Evolutionary conservation across 2,329 filamentous ascomycete genomes (phyloP), one percentile per base, ranked within the genome.

Genomic region (Thielaviopsis euricoi): DNA sequence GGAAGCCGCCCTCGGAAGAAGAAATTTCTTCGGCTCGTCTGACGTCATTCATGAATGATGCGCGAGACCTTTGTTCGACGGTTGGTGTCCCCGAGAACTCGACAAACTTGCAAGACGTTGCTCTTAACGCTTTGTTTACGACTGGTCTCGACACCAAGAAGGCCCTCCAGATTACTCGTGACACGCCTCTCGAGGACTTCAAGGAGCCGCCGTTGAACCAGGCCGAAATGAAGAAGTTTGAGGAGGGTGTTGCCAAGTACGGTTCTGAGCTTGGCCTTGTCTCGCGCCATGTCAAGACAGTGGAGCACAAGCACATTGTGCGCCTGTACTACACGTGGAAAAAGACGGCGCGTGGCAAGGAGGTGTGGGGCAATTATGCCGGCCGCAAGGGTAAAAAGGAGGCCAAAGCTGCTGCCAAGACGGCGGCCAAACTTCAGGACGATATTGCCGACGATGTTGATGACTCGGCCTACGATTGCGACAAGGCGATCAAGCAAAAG

Each of bases 241-340:
- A 96, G 66, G 90, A 96, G 67, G 93, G 81, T 48, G 87, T 98
- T 12, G 74, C 80, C 52, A 95, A 93, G 67, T 95, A 85, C 66
- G 93, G 93, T 22, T 96, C 91, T 0, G 93, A 98, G 70, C 82
- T 95, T 65, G 80, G 88, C 63, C 79, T 80, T 52, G 85, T 97
- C 60, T 89, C 84, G 63, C 83, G 86, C 64, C 87, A 95, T 68
- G 87, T 96, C 65, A 90, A 89, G 69, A 87, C 85, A 0, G 81
- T 93, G 64, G 82, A 81, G 48, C 83, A 89, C 61, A 61, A 60
- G 40, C 81, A 88, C 60, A 85, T 96, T 61, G 89, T 95, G 25
- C 86, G 93, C 3, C 94, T 87, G 67, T 98, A 97, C 71, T 98
- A 98, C 68, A 87, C 87, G 63, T 98, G 93, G 93, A 98, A 98